Percentiles rank a stretch among this genome's conserved stretches.
Evolutionary conservation across 345 rosid species (phyloP).

Genomic region (Moricandia moricandioides): DNA sequence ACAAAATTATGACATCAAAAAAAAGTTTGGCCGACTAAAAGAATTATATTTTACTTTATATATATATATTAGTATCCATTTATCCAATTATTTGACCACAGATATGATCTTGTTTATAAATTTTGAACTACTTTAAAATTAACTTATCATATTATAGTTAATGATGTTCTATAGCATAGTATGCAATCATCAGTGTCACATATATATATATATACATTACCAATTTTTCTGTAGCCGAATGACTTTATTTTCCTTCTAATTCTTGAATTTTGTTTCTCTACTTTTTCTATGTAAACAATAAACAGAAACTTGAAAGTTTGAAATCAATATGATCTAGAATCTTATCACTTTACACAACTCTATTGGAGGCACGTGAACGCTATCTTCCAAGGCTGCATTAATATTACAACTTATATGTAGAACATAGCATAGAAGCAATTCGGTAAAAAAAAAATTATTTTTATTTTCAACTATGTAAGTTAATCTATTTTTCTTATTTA

Average conservation of each 20-base stretch:
- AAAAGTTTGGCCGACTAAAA: no score
- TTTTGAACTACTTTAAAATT: background rate
- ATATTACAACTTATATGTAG: background rate
- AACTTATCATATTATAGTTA: background rate
- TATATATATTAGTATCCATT: background rate
- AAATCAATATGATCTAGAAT: background rate
- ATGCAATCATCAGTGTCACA: background rate
- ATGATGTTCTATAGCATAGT: background rate
- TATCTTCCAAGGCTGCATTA: background rate
- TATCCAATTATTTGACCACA: background rate
- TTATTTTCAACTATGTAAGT: background rate
- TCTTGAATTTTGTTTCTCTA: background rate
- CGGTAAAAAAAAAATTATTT: background rate
- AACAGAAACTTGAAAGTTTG: background rate
- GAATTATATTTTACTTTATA: background rate
- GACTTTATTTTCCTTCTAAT: background rate
- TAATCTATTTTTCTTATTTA: background rate
- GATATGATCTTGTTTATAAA: background rate
- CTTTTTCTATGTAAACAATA: background rate
- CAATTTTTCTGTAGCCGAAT: background rate
- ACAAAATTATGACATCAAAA: no score
- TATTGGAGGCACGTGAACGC: constrained; percentile 18
- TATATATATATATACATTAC: background rate
- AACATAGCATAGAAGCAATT: background rate
- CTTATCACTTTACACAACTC: background rate